Percentiles rank a stretch among this genome's conserved stretches.
Evolutionary conservation across 257 asterid species (phyloP).

Genomic region (Cordia subcordata): DNA sequence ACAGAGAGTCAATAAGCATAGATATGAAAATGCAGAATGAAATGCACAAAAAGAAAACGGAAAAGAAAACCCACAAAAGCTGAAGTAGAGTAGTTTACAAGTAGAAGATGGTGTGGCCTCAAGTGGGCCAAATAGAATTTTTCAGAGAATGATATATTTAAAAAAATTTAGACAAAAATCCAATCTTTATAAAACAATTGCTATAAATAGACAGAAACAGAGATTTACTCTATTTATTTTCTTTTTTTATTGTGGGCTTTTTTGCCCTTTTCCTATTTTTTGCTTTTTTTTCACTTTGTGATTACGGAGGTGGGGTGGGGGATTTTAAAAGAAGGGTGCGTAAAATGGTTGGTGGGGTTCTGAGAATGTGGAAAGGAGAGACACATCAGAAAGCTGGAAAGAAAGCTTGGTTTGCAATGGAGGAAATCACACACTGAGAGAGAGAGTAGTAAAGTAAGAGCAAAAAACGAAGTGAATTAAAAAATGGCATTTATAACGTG

Average conservation of each 20-base stretch:
- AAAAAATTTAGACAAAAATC: neutral
- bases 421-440: constrained; percentile 1
- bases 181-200: neutral
- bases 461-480: neutral
- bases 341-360: constrained; percentile 2
- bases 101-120: constrained; percentile 1
- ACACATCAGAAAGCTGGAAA: neutral
- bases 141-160: neutral
- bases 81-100: constrained; percentile 27
- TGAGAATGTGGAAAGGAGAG: neutral
- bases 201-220: neutral
- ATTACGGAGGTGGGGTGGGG: neutral
- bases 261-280: neutral
- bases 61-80: constrained; percentile 29
- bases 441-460: neutral
- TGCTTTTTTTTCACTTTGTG: no score
- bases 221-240: neutral
- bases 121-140: constrained; percentile 8
- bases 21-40: constrained; percentile 52
- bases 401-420: constrained; percentile 6
- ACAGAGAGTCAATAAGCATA: constrained; percentile 47
- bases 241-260: neutral
- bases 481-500: neutral
- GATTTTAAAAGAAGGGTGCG: neutral
- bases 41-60: constrained; percentile 18